Percentiles rank a stretch among this genome's conserved stretches.
These are phyloP conservation scores for Teratosphaeria epicoccoides DNA, from an alignment of 2,329 filamentous ascomycete species.

Conservation along the genomic window DNA sequence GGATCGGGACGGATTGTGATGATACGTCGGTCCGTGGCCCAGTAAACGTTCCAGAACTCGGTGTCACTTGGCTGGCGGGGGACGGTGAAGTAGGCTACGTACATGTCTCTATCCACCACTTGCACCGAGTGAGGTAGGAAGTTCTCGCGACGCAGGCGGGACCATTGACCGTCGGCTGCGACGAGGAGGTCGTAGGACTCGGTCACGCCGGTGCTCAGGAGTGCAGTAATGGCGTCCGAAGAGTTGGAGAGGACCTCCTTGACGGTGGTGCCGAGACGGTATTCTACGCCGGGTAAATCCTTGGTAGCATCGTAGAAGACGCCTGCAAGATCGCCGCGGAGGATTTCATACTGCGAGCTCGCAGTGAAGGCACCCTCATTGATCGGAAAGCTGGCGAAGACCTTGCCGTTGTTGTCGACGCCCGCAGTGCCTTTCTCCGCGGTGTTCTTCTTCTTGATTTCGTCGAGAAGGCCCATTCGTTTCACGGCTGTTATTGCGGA, in stretches of 20 bases:
- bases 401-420: slow-evolving; percentile 12
- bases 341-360: slow-evolving; percentile 32
- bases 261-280: slow-evolving; percentile 2
- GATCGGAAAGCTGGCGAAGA: slow-evolving; percentile 16
- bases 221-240: background rate
- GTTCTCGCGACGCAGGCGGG: slow-evolving; percentile 12
- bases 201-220: background rate
- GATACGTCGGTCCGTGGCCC: slow-evolving; percentile 9
- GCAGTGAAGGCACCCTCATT: slow-evolving; percentile 2
- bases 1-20: slow-evolving; percentile 12
- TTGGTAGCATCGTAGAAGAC: slow-evolving; percentile 30
- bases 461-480: slow-evolving; percentile 18
- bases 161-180: slow-evolving; percentile 18
- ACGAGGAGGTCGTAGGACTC: background rate
- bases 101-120: slow-evolving; percentile 13
- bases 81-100: slow-evolving; percentile 21
- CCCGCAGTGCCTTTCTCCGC: slow-evolving; percentile 19
- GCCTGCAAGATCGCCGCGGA: slow-evolving; percentile 41
- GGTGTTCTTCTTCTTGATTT: slow-evolving; percentile 9
- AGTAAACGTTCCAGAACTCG: slow-evolving; percentile 2
- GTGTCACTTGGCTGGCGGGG: background rate
- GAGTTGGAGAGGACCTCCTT: background rate
- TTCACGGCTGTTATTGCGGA: slow-evolving; percentile 15
- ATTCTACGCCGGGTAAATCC: slow-evolving; percentile 10
- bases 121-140: slow-evolving; percentile 11